These are phyloP conservation scores for Aspergillus baeticus DNA, from an alignment of 495 filamentous ascomycete species.

Conservation along the genomic window DNA sequence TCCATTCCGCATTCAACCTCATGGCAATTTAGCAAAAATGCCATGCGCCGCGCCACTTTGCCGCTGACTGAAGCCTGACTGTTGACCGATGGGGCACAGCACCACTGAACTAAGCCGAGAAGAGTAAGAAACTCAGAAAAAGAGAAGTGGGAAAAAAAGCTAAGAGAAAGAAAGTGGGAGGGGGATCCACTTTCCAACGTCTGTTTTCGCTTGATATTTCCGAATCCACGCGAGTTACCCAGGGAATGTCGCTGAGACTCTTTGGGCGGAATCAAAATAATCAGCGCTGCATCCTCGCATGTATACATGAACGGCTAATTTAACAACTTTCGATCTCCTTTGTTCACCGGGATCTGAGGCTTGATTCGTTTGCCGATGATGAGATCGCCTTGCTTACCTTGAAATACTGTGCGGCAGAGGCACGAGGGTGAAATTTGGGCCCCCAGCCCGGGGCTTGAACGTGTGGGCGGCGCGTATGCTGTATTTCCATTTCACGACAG, in stretches of 20 bases:
- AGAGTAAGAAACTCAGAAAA: neutral
- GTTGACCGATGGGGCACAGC: neutral
- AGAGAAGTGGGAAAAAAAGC: neutral
- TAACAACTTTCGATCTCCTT: no score
- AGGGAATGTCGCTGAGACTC: neutral
- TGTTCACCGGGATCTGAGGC: no score
- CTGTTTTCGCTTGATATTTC: conserved; percentile 1
- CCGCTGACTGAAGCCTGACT: neutral
- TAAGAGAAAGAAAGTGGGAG: neutral
- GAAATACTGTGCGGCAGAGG: no score
- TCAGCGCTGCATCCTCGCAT: no score
- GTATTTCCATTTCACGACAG: no score
- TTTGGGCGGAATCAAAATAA: no score
- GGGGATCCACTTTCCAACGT: neutral
- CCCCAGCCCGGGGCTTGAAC: no score
- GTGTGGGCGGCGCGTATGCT: no score
- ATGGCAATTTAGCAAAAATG: neutral
- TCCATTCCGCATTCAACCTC: neutral
- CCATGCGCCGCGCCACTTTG: neutral
- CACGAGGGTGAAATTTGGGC: no score
- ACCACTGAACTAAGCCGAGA: neutral
- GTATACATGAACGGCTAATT: no score
- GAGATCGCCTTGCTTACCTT: no score
- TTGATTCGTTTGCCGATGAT: no score
- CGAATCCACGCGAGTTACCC: neutral